A percentile compares a stretch with the other conserved stretches of the same genome.
Evolutionary conservation across 2,329 filamentous ascomycete species (phyloP).

Genomic region (Teratosphaeria zuluensis): DNA sequence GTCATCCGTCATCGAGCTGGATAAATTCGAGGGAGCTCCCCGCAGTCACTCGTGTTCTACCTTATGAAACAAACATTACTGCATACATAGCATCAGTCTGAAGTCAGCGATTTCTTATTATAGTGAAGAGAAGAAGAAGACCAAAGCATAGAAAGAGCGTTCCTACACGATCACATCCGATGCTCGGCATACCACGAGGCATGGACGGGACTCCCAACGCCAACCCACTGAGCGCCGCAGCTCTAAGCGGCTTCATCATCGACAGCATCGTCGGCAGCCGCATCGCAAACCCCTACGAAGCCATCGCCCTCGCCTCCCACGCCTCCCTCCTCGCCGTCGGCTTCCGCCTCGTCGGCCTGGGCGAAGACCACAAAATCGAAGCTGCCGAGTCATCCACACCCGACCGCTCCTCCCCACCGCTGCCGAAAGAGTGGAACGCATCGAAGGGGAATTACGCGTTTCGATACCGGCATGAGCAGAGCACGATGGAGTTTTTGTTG

Average conservation of each 20-base stretch:
- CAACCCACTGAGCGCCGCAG: slow-evolving; percentile 35
- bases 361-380: slow-evolving; percentile 63
- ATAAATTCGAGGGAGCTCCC: neutral
- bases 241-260: slow-evolving; percentile 35
- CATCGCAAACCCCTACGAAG: slow-evolving; percentile 66
- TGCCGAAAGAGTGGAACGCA: slow-evolving; percentile 74
- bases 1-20: neutral
- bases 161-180: neutral
- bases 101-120: neutral
- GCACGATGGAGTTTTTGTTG: slow-evolving; percentile 72
- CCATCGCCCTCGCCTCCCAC: slow-evolving; percentile 73
- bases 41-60: too few species aligned
- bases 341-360: slow-evolving; percentile 74
- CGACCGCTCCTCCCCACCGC: slow-evolving; percentile 45
- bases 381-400: slow-evolving; percentile 13
- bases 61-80: neutral
- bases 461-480: slow-evolving; percentile 77
- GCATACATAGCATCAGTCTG: neutral
- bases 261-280: slow-evolving; percentile 30
- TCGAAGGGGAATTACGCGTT: slow-evolving; percentile 64
- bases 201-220: neutral
- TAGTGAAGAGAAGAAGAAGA: neutral
- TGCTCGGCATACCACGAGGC: neutral
- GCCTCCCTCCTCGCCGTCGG: slow-evolving; percentile 70
- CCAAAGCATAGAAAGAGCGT: neutral